Percentiles rank a stretch among this genome's conserved stretches.
Evolutionary conservation across 768 basidiomycete genomes (phyloP).

Genomic region (Russula abietina): DNA sequence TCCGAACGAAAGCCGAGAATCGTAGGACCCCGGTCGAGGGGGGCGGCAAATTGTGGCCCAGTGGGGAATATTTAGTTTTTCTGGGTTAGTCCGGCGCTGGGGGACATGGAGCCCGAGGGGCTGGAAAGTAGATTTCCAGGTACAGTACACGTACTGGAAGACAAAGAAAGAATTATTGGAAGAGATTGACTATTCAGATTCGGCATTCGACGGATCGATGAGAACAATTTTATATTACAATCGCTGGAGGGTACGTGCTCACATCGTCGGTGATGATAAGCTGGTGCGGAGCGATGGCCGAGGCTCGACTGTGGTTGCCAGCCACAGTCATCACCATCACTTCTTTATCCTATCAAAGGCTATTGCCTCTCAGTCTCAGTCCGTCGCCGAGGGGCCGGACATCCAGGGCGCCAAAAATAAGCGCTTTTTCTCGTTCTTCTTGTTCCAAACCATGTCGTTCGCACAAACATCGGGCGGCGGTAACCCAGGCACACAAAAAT

Average conservation of each 20-base stretch:
- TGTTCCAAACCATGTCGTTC: conserved; percentile 22
- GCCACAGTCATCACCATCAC: neutral
- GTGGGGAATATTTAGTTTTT: neutral
- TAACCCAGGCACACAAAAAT: conserved; percentile 22
- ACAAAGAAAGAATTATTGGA: neutral
- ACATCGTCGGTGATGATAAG: no score
- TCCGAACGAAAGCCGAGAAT: neutral
- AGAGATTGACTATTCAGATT: conserved; percentile 18
- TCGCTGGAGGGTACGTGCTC: no score
- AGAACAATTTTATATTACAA: neutral
- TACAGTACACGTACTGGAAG: neutral
- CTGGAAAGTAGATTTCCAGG: conserved; percentile 7
- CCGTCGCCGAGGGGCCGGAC: conserved; percentile 8
- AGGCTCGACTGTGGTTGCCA: neutral
- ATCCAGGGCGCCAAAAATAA: conserved; percentile 15
- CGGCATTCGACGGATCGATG: conserved; percentile 14
- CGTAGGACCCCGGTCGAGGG: neutral
- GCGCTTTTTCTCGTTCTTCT: conserved; percentile 16
- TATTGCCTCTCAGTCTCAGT: neutral
- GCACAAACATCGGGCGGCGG: conserved; percentile 14
- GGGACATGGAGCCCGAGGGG: neutral
- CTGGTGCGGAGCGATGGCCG: neutral
- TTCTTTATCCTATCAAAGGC: neutral
- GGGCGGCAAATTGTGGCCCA: neutral
- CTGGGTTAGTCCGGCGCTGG: neutral